Base-by-base conservation (phyloP, 805 yeast species). In the Alloascoidea africana region DNA sequence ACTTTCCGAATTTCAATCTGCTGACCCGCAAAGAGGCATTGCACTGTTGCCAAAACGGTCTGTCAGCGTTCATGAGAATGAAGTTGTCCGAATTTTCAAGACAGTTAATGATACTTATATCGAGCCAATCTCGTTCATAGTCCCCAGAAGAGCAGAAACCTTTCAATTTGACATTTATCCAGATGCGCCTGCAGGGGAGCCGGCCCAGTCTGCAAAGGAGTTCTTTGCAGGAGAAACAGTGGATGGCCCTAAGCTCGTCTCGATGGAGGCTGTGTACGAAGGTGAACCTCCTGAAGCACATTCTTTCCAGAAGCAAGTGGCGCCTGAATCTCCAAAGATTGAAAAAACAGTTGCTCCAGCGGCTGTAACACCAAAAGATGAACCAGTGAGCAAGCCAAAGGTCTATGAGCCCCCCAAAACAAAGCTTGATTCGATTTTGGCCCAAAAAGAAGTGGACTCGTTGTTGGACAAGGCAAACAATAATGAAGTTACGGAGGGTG, bases 21-120 rank as follows among this genome's bases (percentile, higher is more conserved):
- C 76, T 2, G 93, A 84, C 23, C 91, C 98, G 2, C 98, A 91
- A 65, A 80, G 98, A 57, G 99, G 99, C 1, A 76, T 89, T 53
- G 93, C 96, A 0, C 70, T 80, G 36, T 73, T 89, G 8, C 97
- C 98, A 38, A 85, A 85, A 54, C 66, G 83, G 46, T 66, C 72
- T 14, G 87, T 87, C 5, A 77, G 78, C 47, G 70, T 85, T 30
- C 71, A 72, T 44, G 91, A 83, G 30, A 87, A 84, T 54, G 98
- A 91, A 59, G 74, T 91, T 33, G 66, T 84, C 41, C 75, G 73
- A 50, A 73, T 80, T 34, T 91, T 68, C 65, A 91, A 91, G 63
- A 76, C 94, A n/a, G 82, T 84, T 18, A 79, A 78, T 46, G 97
- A 91, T 59, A 66, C 70, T 38, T 59, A 71, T 17, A 73, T 91